Base-by-base conservation (phyloP, 2,329 filamentous ascomycete species). In the Colletotrichum sp. region DNA sequence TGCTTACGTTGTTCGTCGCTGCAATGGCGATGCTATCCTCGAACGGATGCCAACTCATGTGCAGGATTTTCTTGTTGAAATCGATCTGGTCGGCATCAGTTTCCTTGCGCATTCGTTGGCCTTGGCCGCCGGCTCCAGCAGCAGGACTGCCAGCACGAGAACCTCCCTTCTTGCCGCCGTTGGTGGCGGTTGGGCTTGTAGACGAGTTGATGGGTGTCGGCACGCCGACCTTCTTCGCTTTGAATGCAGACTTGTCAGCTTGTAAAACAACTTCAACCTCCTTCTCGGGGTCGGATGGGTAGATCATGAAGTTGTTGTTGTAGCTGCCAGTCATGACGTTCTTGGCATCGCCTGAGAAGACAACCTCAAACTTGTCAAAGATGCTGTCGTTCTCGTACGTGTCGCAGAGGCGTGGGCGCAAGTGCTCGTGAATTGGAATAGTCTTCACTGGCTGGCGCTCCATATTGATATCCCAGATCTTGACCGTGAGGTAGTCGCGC, bases 251-350 rank as follows among this genome's bases (percentile, higher is more conserved):
- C 89, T 99, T 99, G 85, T 99, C 97, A 52, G 97, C 97, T 85
- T 99, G 97, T 73, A 99, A 89, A 62, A 99, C 97, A 63, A 99
- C 96, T 85, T 99, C 97, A 4, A 96, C 96, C 83, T 99, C 97
- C 87, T 97, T 97, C 79, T 96, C 95, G 8, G 96, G 95, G 81
- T 98, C 96, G 30, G 96, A 97, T 6, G 97, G 97, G 85, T 98
- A 99, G 82, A 99, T 99, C 97, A 99, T 99, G 89, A 99, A 98
- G 88, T 99, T 99, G 89, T 99, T 99, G 90, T 99, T 99, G 89
- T 99, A 99, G 83, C 96, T 98, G 80, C 97, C 97, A 7, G 97
- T 99, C 97, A 99, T 99, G 79, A 98, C 97, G 81, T 99, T 98
- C 90, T 98, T 97, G 52, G 96, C 95, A 85, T 98, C 96, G 28